phyloP scores from a whole-genome alignment of 208 protist species.

The Crithidia expoeki region DNA sequence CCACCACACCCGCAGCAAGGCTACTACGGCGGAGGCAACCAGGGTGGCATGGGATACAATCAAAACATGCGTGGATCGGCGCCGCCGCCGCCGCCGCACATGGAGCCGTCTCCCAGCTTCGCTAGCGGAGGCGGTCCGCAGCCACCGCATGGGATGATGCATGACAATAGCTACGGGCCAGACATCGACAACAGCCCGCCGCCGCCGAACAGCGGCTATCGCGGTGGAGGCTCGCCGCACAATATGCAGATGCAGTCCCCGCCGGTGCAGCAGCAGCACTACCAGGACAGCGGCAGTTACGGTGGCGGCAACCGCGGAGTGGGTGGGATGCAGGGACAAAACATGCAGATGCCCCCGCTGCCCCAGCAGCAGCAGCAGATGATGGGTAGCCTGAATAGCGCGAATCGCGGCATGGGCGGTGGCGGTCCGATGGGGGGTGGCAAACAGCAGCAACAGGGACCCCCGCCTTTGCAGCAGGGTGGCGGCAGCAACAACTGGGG shows the following conservation, averaged over 20 bases:
- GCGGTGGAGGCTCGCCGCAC: slow-evolving; percentile 28
- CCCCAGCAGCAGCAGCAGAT: slow-evolving; percentile 27
- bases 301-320: slow-evolving; percentile 25
- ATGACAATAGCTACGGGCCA: slow-evolving; percentile 26
- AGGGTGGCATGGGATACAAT: slow-evolving; percentile 33
- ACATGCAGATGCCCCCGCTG: slow-evolving; percentile 21
- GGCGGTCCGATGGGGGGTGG: slow-evolving; percentile 31
- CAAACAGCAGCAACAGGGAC: slow-evolving; percentile 24
- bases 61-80: slow-evolving; percentile 34
- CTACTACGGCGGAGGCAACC: slow-evolving; percentile 35
- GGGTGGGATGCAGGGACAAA: slow-evolving; percentile 32
- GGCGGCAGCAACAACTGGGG: slow-evolving; percentile 31
- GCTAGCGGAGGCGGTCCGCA: slow-evolving; percentile 18
- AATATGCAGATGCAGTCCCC: slow-evolving; percentile 54
- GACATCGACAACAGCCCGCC: slow-evolving; percentile 39
- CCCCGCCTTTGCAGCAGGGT: slow-evolving; percentile 5
- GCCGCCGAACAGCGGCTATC: slow-evolving; percentile 36
- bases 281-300: slow-evolving; percentile 33
- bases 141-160: slow-evolving; percentile 32
- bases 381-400: slow-evolving; percentile 22
- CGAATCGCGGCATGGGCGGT: slow-evolving; percentile 1
- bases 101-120: slow-evolving; percentile 48
- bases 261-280: slow-evolving; percentile 38
- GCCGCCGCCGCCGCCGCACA: slow-evolving; percentile 40
- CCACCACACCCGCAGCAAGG: slow-evolving; percentile 36